phyloP scores from a whole-genome alignment of 1,284 basidiomycete species.

The Ustilago cynodontis region DNA sequence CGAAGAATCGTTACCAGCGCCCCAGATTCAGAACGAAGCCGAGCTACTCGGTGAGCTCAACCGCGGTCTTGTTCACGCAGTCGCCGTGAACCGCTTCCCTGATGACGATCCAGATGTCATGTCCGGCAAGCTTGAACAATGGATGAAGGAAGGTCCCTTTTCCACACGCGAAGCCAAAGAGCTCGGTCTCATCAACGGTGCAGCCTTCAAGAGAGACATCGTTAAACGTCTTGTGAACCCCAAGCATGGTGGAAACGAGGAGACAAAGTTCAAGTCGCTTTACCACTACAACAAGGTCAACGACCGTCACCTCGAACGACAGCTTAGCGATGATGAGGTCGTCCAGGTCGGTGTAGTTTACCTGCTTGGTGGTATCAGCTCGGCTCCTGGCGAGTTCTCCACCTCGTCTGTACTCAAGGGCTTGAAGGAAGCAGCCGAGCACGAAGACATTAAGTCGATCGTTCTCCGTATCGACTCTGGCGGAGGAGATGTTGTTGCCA shows the following conservation, averaged over 20 bases:
- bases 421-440: slow-evolving; percentile 70
- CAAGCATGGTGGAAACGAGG: slow-evolving; percentile 52
- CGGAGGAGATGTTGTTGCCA: slow-evolving; percentile 71
- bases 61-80: slow-evolving; percentile 51
- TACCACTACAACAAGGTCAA: slow-evolving; percentile 57
- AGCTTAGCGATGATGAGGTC: slow-evolving; percentile 59
- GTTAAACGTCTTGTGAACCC: slow-evolving; percentile 55
- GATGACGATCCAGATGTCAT: slow-evolving; percentile 47
- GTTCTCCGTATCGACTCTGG: slow-evolving; percentile 72
- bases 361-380: slow-evolving; percentile 69
- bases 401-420: slow-evolving; percentile 70
- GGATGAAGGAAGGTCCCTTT: slow-evolving; percentile 70
- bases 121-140: slow-evolving; percentile 61
- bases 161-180: slow-evolving; percentile 68
- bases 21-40: slow-evolving; percentile 62
- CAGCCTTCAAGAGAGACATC: slow-evolving; percentile 69
- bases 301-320: slow-evolving; percentile 46
- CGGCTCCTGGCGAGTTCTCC: slow-evolving; percentile 60
- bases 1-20: slow-evolving; percentile 54
- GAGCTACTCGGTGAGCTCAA: slow-evolving; percentile 66
- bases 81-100: slow-evolving; percentile 60
- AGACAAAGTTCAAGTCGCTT: slow-evolving; percentile 57
- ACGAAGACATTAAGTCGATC: slow-evolving; percentile 70
- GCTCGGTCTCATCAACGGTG: slow-evolving; percentile 69
- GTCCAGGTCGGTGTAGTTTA: slow-evolving; percentile 71